Evolutionary conservation across 2,329 filamentous ascomycete genomes (phyloP).

Genomic region (Aspergillus sp.): DNA sequence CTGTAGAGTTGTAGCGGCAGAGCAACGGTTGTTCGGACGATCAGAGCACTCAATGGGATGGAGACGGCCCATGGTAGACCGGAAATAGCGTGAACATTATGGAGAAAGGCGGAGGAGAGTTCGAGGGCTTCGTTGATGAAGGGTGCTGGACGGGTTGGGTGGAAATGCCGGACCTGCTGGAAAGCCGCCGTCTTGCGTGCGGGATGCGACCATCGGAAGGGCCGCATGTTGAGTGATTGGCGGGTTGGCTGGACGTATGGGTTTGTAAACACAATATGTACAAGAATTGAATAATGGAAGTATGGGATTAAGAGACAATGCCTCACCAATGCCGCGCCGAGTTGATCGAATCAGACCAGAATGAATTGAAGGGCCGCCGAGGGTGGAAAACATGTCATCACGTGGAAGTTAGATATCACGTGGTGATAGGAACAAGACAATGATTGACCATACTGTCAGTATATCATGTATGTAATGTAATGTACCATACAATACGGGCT

Average conservation of each 20-base stretch:
- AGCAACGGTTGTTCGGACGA: slow-evolving; percentile 51
- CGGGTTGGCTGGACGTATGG: background rate
- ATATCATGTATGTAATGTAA: background rate
- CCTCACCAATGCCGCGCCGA: background rate
- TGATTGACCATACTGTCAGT: background rate
- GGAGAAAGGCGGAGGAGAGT: slow-evolving; percentile 49
- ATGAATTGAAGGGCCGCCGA: background rate
- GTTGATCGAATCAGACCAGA: background rate
- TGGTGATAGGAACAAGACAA: background rate
- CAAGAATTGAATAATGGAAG: background rate
- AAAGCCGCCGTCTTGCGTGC: slow-evolving; percentile 11
- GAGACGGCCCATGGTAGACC: slow-evolving; percentile 57
- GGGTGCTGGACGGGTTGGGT: slow-evolving; percentile 48
- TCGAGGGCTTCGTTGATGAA: slow-evolving; percentile 48
- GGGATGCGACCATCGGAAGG: slow-evolving; percentile 16
- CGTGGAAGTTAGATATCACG: background rate
- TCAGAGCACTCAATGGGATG: slow-evolving; percentile 57
- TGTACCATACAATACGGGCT: too few relatives aligned
- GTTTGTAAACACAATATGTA: background rate
- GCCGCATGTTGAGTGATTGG: slow-evolving; percentile 13
- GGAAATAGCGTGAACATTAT: slow-evolving; percentile 52
- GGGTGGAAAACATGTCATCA: background rate
- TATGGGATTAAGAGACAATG: background rate
- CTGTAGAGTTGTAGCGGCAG: slow-evolving; percentile 51
- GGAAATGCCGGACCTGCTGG: slow-evolving; percentile 50